A percentile compares a stretch with the other conserved stretches of the same genome.
Evolutionary conservation across 2,329 filamentous ascomycete genomes (phyloP).

Genomic region (Fusarium bulbicola): DNA sequence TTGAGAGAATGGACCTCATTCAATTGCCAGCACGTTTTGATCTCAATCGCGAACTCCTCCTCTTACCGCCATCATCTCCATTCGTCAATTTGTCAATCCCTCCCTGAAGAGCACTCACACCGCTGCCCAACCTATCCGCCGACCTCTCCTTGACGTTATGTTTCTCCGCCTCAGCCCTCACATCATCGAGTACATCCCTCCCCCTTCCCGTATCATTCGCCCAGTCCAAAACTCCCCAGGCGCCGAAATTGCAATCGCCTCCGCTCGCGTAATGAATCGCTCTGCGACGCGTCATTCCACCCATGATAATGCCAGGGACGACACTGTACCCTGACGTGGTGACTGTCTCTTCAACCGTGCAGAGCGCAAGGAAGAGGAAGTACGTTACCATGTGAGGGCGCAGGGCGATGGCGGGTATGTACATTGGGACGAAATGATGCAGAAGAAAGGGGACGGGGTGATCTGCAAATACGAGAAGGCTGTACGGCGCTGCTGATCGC

Average conservation of each 20-base stretch:
- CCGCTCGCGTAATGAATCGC: conserved; percentile 64
- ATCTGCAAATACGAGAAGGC: conserved; percentile 72
- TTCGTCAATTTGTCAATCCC: conserved; percentile 46
- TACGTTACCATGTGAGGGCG: conserved; percentile 79
- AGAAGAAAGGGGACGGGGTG: conserved; percentile 73
- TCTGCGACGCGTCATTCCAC: conserved; percentile 56
- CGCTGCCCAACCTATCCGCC: conserved; percentile 46
- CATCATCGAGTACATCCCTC: conserved; percentile 61
- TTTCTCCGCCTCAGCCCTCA: conserved; percentile 65
- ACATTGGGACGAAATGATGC: conserved; percentile 70
- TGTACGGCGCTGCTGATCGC: conserved; percentile 64
- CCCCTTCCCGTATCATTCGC: conserved; percentile 64
- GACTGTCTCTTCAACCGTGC: conserved; percentile 73
- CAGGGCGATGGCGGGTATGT: conserved; percentile 70
- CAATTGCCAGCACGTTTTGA: conserved; percentile 27
- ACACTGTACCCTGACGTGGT: conserved; percentile 74
- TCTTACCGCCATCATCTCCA: conserved; percentile 39
- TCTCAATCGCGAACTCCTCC: conserved; percentile 41
- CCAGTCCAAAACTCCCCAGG: conserved; percentile 72
- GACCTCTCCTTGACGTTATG: conserved; percentile 59
- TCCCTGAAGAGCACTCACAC: conserved; percentile 46
- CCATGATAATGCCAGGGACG: conserved; percentile 62
- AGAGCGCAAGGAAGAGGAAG: conserved; percentile 69
- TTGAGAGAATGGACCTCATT: background rate
- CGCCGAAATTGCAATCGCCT: conserved; percentile 68